Percentiles rank a stretch among this genome's conserved stretches.
phyloP scores from a whole-genome alignment of 2,329 filamentous ascomycete species.

The Trichoderma brevicompactum region DNA sequence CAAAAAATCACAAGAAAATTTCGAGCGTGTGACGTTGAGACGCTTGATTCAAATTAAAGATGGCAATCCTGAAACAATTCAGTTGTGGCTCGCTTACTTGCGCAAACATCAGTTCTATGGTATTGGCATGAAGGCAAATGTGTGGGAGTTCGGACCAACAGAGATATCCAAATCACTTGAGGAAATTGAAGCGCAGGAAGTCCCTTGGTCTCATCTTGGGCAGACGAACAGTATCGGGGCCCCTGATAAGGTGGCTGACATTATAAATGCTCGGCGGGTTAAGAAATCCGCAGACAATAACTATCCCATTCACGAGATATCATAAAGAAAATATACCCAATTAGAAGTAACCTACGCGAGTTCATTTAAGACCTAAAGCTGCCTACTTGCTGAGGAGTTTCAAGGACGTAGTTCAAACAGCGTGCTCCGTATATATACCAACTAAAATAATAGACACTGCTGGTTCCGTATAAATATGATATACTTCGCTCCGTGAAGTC shows the following conservation, averaged over 20 bases:
- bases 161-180: conserved; percentile 41
- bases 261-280: conserved; percentile 58
- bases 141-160: conserved; percentile 83
- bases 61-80: conserved; percentile 84
- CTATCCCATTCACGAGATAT: conserved; percentile 23
- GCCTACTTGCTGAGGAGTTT: too few species aligned
- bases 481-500: too few species aligned
- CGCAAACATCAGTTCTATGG: conserved; percentile 92
- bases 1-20: conserved; percentile 98
- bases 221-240: conserved; percentile 56
- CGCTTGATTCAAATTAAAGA: conserved; percentile 91
- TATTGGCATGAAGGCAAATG: conserved; percentile 98
- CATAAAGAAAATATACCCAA: conserved; percentile 22
- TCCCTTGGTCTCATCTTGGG: conserved; percentile 61
- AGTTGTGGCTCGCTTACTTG: conserved; percentile 90
- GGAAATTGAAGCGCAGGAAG: conserved; percentile 38
- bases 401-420: too few species aligned
- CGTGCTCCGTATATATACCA: too few species aligned
- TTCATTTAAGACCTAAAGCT: neutral
- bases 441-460: too few species aligned
- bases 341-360: neutral
- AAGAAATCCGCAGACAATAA: conserved; percentile 36
- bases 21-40: conserved; percentile 85
- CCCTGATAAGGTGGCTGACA: conserved; percentile 60
- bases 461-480: too few species aligned